phyloP scores from a whole-genome alignment of 495 filamentous ascomycete genomes.

The Penicillium silybi region DNA sequence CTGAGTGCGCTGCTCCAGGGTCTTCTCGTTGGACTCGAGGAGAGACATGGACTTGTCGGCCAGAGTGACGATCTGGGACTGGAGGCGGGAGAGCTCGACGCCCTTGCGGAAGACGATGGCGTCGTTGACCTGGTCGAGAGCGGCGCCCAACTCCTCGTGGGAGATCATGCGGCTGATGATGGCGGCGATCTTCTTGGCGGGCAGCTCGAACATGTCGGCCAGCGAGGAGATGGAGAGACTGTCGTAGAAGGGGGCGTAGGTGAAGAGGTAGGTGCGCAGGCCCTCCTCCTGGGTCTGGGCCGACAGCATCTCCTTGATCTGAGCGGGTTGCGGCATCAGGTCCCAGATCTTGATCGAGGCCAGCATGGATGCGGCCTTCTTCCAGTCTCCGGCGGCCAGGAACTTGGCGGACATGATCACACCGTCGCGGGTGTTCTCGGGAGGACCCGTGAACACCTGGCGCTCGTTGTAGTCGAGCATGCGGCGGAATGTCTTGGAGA shows the following conservation, averaged over 20 bases:
- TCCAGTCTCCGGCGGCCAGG: constrained; percentile 95
- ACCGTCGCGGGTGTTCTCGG: constrained; percentile 97
- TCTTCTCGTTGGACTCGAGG: constrained; percentile 96
- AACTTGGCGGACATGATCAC: constrained; percentile 99
- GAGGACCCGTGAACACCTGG: constrained; percentile 96
- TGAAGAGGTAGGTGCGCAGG: constrained; percentile 97
- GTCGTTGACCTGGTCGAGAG: constrained; percentile 94
- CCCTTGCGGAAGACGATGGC: constrained; percentile 99
- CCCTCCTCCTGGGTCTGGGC: constrained; percentile 98
- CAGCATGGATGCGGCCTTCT: constrained; percentile 88
- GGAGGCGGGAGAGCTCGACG: constrained; percentile 91
- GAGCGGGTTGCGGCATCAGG: constrained; percentile 77
- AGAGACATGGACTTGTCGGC: constrained; percentile 93
- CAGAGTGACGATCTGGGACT: constrained; percentile 89
- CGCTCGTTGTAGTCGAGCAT: constrained; percentile 99
- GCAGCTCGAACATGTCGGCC: constrained; percentile 91
- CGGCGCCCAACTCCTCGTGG: constrained; percentile 94
- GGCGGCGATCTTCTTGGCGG: constrained; percentile 83
- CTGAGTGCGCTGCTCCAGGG: constrained; percentile 92
- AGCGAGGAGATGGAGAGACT: constrained; percentile 83
- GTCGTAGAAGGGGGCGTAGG: constrained; percentile 98
- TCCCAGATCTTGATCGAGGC: constrained; percentile 99
- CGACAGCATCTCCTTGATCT: constrained; percentile 94
- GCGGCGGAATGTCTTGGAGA: constrained; percentile 98
- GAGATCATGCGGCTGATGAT: constrained; percentile 99